phyloP scores from a whole-genome alignment of 805 yeast species.

The Ogataea paradorogensis region DNA sequence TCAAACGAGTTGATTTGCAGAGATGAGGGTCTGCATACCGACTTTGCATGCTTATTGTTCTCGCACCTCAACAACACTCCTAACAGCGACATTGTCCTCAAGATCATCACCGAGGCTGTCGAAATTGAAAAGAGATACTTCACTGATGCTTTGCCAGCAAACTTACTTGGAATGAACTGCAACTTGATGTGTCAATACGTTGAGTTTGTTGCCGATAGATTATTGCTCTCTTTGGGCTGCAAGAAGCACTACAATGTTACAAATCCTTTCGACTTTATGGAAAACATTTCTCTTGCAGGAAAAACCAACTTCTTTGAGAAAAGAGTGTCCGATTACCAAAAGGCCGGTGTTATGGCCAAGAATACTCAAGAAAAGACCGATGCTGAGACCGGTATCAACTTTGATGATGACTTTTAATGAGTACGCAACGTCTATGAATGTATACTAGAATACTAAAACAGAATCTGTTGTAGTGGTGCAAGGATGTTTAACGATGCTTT shows the following conservation, averaged over 20 bases:
- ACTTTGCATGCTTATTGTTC: constrained; percentile 93
- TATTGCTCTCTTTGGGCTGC: constrained; percentile 87
- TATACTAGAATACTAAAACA: constrained; percentile 11
- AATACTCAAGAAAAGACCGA: constrained; percentile 38
- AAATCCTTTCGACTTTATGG: constrained; percentile 98
- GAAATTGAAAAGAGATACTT: constrained; percentile 90
- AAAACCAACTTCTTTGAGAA: constrained; percentile 98
- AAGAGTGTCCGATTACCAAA: constrained; percentile 98
- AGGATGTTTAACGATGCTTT: background rate
- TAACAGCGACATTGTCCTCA: constrained; percentile 69
- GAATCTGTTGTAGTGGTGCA: constrained; percentile 1
- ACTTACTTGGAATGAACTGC: constrained; percentile 92
- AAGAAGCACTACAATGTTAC: constrained; percentile 80
- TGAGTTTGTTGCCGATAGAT: constrained; percentile 96
- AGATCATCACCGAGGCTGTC: constrained; percentile 93
- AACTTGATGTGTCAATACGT: constrained; percentile 96
- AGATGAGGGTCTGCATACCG: constrained; percentile 98
- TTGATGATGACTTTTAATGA: constrained; percentile 88
- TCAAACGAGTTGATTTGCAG: constrained; percentile 96
- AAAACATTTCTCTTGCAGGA: constrained; percentile 96
- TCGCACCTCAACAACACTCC: constrained; percentile 93
- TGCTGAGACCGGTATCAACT: constrained; percentile 61
- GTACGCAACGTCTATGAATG: constrained; percentile 9
- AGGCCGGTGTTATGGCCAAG: constrained; percentile 97
- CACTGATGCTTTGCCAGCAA: constrained; percentile 91